Percentiles rank a stretch among this genome's conserved stretches.
These are phyloP conservation scores for Rhododendron kiyosumense DNA, from an alignment of 148 eudicot genomes.

Conservation along the genomic window DNA sequence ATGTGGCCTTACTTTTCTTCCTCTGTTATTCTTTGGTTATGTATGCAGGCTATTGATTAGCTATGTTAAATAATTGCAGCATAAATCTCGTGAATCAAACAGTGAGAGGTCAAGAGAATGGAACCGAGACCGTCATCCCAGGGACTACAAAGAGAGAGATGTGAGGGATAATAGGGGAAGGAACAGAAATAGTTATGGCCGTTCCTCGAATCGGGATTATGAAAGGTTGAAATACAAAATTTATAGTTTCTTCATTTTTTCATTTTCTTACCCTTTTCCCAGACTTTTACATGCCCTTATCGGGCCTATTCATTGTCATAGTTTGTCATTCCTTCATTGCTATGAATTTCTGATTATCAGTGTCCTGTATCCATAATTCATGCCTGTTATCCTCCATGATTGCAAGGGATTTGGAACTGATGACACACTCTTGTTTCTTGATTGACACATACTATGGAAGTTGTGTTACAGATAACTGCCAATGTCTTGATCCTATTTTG, in stretches of 20 bases:
- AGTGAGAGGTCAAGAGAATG: slow-evolving; percentile 43
- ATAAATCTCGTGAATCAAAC: slow-evolving; percentile 39
- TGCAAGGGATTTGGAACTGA: background rate
- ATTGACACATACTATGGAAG: background rate
- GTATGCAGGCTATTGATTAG: background rate
- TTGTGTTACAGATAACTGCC: background rate
- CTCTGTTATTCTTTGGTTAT: background rate
- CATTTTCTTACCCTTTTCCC: background rate
- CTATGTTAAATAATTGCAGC: slow-evolving; percentile 25
- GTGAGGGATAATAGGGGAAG: slow-evolving; percentile 54
- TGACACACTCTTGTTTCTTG: background rate
- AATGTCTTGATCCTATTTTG: background rate
- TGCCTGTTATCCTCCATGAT: background rate
- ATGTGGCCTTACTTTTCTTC: background rate
- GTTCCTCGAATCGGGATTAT: slow-evolving; percentile 32
- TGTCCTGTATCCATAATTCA: background rate
- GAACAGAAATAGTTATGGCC: slow-evolving; percentile 33
- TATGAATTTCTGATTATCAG: background rate
- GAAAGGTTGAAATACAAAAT: slow-evolving; percentile 40
- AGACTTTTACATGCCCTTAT: background rate
- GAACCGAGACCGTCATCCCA: slow-evolving; percentile 35
- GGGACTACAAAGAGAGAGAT: slow-evolving; percentile 43
- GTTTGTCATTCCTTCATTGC: background rate
- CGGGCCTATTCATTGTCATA: background rate
- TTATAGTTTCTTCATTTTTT: background rate